A percentile compares a stretch with the other conserved stretches of the same genome.
Evolutionary conservation across 257 asterid genomes (phyloP).

Genomic region (Mentha longifolia): DNA sequence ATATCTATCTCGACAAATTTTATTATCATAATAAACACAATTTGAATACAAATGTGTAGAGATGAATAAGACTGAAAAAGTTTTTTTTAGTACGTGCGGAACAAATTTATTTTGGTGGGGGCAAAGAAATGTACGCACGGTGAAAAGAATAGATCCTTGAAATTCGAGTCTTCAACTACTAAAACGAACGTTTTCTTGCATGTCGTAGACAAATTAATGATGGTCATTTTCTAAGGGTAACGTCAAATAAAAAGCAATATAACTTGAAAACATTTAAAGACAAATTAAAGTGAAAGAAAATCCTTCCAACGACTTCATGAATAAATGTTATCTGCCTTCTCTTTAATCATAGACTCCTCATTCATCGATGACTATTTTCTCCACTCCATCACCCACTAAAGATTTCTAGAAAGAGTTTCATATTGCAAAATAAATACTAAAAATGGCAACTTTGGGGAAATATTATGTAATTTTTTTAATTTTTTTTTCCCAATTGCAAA

Average conservation of each 20-base stretch:
- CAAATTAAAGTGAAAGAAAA: neutral
- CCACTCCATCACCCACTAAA: neutral
- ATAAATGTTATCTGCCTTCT: neutral
- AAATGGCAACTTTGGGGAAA: neutral
- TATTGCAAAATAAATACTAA: too few species aligned
- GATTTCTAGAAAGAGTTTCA: too few species aligned
- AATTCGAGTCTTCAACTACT: neutral
- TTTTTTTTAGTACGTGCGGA: too few species aligned
- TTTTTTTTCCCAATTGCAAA: neutral
- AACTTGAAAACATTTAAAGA: neutral
- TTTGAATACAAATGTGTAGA: too few species aligned
- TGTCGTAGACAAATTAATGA: neutral
- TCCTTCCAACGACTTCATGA: neutral
- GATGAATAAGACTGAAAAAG: too few species aligned
- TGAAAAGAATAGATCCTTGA: neutral
- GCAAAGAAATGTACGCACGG: neutral
- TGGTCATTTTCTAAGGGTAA: neutral
- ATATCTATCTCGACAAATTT: too few species aligned
- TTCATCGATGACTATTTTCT: neutral
- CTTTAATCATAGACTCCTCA: neutral
- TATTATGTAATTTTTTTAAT: neutral
- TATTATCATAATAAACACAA: too few species aligned
- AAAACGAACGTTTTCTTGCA: constrained; percentile 1
- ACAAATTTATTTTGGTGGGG: neutral
- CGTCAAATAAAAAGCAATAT: neutral